Percentiles rank a stretch among this genome's conserved stretches.
Evolutionary conservation across 495 filamentous ascomycete genomes (phyloP).

Genomic region (Talaromyces liani): DNA sequence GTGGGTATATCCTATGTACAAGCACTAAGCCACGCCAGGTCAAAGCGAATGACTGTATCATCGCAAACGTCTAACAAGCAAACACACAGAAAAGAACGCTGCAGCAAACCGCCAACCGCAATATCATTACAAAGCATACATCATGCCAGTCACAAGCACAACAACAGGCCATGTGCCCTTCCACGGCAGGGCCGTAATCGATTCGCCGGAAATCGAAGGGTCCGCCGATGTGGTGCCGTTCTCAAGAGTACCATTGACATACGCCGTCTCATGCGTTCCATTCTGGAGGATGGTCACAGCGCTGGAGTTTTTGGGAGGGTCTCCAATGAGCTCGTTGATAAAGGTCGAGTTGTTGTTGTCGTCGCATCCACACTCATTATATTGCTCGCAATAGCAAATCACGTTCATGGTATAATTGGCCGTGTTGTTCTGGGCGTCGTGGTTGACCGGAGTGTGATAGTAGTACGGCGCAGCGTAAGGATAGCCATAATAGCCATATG

Average conservation of each 20-base stretch:
- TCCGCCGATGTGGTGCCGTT: constrained; percentile 72
- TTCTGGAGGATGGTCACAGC: constrained; percentile 61
- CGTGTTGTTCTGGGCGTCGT: constrained; percentile 32
- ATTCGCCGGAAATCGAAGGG: constrained; percentile 10
- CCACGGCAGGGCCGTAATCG: constrained; percentile 3
- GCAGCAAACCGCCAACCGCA: not conserved
- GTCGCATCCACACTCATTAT: constrained; percentile 75
- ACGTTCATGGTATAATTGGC: constrained; percentile 65
- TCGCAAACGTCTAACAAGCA: not conserved
- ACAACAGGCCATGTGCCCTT: constrained; percentile 33
- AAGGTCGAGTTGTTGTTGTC: constrained; percentile 56
- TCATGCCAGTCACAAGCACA: constrained; percentile 15
- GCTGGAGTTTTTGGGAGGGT: constrained; percentile 59
- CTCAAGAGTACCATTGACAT: constrained; percentile 79
- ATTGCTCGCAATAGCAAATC: constrained; percentile 64
- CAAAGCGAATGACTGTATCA: not conserved
- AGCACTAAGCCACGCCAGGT: not conserved
- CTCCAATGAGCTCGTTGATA: constrained; percentile 54
- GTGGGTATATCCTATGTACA: constrained; percentile 3
- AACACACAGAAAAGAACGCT: not conserved
- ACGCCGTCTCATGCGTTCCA: constrained; percentile 59
- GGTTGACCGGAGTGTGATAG: constrained; percentile 50
- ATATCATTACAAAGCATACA: constrained; percentile 1
- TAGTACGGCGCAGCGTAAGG: constrained; percentile 56
- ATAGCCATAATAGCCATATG: constrained; percentile 49